Conservation (phyloP, 2,329 filamentous ascomycete species). For the Chaetomium strumarium region DNA sequence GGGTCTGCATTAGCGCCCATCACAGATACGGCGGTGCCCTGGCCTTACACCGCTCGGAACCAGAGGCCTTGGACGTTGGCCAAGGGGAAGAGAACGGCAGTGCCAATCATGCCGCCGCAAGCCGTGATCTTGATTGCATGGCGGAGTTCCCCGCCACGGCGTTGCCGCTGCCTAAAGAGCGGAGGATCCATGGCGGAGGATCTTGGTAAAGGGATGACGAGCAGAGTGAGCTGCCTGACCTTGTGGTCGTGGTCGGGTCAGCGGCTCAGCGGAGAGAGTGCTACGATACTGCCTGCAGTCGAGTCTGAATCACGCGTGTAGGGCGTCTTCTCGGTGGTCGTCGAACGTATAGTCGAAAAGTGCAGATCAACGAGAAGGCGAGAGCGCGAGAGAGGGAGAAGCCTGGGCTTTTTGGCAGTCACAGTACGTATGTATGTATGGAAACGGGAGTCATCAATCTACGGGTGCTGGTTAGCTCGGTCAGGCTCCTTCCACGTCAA, state of each 20-base stretch:
- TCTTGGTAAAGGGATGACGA: not conserved
- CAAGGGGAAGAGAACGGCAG: constrained; percentile 21
- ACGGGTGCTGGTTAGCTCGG: too few species aligned
- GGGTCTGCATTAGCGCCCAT: constrained; percentile 8
- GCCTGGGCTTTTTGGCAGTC: not conserved
- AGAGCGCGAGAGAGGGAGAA: not conserved
- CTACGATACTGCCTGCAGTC: not conserved
- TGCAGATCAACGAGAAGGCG: too few species aligned
- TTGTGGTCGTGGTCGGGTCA: not conserved
- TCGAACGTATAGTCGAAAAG: not conserved
- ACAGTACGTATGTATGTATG: too few species aligned
- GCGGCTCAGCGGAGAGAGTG: not conserved
- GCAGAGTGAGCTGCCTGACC: not conserved
- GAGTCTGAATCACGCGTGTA: not conserved
- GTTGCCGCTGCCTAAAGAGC: not conserved
- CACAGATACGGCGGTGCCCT: not conserved
- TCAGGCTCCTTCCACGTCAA: too few species aligned
- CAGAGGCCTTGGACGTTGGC: constrained; percentile 13
- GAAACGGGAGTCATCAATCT: too few species aligned
- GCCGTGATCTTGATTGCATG: constrained; percentile 15
- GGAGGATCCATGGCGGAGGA: constrained; percentile 1
- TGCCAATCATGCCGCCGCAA: constrained; percentile 22
- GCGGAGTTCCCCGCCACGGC: constrained; percentile 1
- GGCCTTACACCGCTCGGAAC: constrained; percentile 20
- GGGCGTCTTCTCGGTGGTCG: not conserved